phyloP scores from a whole-genome alignment of 768 basidiomycete genomes.

The Multifurca ochricompacta region DNA sequence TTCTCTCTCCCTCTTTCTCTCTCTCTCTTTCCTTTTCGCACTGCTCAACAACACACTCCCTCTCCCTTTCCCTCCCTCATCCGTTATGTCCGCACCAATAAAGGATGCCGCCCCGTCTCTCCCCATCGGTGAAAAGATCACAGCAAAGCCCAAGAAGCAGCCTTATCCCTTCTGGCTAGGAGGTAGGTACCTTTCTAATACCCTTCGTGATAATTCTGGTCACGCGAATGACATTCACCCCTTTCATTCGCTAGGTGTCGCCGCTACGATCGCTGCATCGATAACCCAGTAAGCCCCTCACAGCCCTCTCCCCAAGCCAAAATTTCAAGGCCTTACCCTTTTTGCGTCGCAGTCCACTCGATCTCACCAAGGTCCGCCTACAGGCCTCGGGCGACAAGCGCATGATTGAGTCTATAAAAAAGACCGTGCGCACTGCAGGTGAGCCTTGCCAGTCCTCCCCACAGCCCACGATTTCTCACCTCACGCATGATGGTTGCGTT shows the following conservation, averaged over 20 bases:
- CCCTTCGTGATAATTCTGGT: background rate
- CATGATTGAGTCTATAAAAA: slow-evolving; percentile 76
- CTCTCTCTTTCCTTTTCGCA: no score
- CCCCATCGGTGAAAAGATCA: slow-evolving; percentile 4
- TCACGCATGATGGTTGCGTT: background rate
- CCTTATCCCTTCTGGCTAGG: slow-evolving; percentile 86
- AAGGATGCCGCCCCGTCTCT: slow-evolving; percentile 12
- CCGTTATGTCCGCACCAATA: slow-evolving; percentile 12
- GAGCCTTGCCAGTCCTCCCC: background rate
- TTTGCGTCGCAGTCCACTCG: slow-evolving; percentile 51
- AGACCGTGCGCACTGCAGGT: slow-evolving; percentile 79
- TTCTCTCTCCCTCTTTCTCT: background rate
- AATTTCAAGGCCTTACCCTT: background rate
- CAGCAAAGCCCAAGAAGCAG: slow-evolving; percentile 39
- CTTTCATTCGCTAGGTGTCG: slow-evolving; percentile 40
- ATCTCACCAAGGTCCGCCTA: slow-evolving; percentile 85
- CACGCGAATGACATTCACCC: slow-evolving; percentile 5
- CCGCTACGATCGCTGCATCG: slow-evolving; percentile 82
- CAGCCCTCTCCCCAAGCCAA: background rate
- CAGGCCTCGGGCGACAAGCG: slow-evolving; percentile 90
- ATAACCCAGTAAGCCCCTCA: slow-evolving; percentile 61
- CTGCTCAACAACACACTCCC: no score
- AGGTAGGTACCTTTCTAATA: slow-evolving; percentile 34
- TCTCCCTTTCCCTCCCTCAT: background rate
- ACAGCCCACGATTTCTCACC: background rate